Evolutionary conservation across 2,329 filamentous ascomycete species (phyloP), one percentile per base, ranked within the genome.

Genomic region (Cucurbitaria berberidis): DNA sequence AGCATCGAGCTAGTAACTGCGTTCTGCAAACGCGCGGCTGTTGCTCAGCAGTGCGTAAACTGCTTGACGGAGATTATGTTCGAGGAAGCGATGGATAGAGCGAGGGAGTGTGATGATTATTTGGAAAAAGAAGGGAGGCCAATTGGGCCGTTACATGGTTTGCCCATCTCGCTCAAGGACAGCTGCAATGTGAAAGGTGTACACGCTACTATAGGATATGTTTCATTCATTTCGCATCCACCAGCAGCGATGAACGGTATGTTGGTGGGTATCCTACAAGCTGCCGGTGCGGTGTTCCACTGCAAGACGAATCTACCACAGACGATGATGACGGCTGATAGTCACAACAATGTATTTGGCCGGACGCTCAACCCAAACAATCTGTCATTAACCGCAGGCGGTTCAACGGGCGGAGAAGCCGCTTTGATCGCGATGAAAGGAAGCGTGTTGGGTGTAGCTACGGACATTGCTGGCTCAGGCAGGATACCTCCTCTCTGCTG

Each of bases 401-500:
- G 89, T 1, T 85, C 82, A 9, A 85, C 83, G 0, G 88, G 88
- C 10, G 88, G 88, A 11, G 86, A 89, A 67, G 86, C 81, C 0
- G 84, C 82, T 0, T 70, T 88, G 9, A 62, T 88, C 18, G 82
- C 81, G 4, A 80, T 88, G 76, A 77, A 80, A 24, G 86, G 86
- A 0, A 82, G 77, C 27, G 77, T 84, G 46, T 63, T 89, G 1
- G 87, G 87, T 1, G 78, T 88, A 11, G 85, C 84, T 0, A 88
- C 86, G 0, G 86, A 89, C 70, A 80, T 88, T 41, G 82, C 79
- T 1, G 82, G 82, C 1, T 78, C 74, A 48, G 87, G 96, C 68
- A 86, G 87, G 64, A 95, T 97, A 70, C 93, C 89, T 74, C 89
- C 96, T 49, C 92, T 96, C 64, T 93, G 93, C 76, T 74, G 76